These are phyloP conservation scores for Stentor roeselii DNA, from an alignment of 73 alveolate species.

Conservation along the genomic window DNA sequence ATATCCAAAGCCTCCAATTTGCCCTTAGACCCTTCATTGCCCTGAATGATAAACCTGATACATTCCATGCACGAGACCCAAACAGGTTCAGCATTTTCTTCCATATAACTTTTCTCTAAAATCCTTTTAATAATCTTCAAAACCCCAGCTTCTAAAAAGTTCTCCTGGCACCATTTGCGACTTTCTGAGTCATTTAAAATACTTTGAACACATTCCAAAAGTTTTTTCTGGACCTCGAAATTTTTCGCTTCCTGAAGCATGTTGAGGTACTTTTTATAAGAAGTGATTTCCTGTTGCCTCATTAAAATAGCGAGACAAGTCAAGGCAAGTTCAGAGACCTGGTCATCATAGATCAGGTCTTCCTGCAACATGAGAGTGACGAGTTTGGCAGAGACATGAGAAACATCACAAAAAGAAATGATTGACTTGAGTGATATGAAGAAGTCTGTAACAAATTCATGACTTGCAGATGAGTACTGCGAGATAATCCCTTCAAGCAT, in stretches of 20 bases:
- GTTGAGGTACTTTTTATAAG: not conserved
- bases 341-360: not conserved
- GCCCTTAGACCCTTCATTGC: not conserved
- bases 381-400: not conserved
- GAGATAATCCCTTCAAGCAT: not conserved
- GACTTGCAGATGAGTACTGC: not conserved
- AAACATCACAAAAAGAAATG: not conserved
- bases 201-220: not conserved
- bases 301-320: not conserved
- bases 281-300: not conserved
- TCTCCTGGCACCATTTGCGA: not conserved
- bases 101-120: not conserved
- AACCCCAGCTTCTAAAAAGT: slow-evolving; percentile 4
- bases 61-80: slow-evolving; percentile 2
- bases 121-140: not conserved
- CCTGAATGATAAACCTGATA: slow-evolving; percentile 1
- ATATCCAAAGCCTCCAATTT: not conserved
- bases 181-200: not conserved
- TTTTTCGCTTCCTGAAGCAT: not conserved
- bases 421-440: not conserved
- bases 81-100: not conserved
- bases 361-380: slow-evolving; percentile 11
- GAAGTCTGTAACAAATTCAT: not conserved
- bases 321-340: not conserved
- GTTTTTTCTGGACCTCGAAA: not conserved